Base-by-base conservation (phyloP, 352 stramenopile genomes). In the Pythium plurisporium region DNA sequence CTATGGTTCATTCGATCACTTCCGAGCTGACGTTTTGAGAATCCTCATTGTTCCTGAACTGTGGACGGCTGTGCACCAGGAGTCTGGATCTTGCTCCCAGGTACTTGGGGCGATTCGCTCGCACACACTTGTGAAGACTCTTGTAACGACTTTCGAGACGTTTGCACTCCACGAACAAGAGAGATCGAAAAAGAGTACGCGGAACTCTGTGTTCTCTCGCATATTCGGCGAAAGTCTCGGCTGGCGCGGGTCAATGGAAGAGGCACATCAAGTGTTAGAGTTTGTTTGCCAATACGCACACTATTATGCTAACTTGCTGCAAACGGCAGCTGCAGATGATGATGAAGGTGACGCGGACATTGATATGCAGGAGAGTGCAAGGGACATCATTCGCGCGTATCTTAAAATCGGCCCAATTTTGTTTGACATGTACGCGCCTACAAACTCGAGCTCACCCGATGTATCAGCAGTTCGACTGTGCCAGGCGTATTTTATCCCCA, bases 1-100 rank as follows among this genome's bases (percentile, higher is more conserved):
- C 17, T 49, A 26, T 15, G 50, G 67, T 19, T 77, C 61, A 26
- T 79, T 79, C 31, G 19, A 69, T 17, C 62, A 64, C 2, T 34
- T 82, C 31, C 43, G 59, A 38, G 44, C 67, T 11, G 61, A 77
- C 20, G 65, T 72, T 11, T 25, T 79, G 26, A 69, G 63, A 33
- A 74, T 82, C 17, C 31, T 82, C n/a, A 51, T 50, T 5, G 72
- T 62, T 11, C 23, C 8, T 3, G 20, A 37, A n/a, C 11, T 67
- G 12, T 56, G 31, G 51, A 14, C 19, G 14, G 22, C n/a, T 17
- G 29, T 60, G 3, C 15, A 15, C 10, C 26, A 31, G 19, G 29
- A 40, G 14, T 59, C 40, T 15, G 17, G 29, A 42, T 10, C 3
- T 20, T 8, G 12, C 26, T 22, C 27, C 31, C 29, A 36, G 27